These are phyloP conservation scores for Claviceps capensis DNA, from an alignment of 2,329 filamentous ascomycete genomes.

Conservation along the genomic window DNA sequence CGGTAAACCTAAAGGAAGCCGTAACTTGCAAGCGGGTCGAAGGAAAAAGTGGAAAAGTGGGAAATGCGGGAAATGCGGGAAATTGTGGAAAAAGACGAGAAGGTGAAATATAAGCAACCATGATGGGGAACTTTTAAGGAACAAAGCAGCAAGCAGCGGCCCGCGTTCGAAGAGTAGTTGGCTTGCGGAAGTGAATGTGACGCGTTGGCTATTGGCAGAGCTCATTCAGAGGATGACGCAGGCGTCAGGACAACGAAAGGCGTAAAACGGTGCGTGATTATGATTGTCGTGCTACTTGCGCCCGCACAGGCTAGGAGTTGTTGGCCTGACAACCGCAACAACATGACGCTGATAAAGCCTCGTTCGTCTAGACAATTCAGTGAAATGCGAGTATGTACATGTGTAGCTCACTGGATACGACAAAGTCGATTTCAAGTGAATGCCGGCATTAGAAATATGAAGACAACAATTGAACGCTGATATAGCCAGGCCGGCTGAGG, in stretches of 20 bases:
- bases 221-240: neutral
- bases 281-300: too few species aligned
- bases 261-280: neutral
- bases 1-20: neutral
- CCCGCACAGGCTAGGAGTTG: too few species aligned
- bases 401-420: too few species aligned
- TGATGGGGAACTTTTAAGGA: neutral
- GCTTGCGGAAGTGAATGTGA: neutral
- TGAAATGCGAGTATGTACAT: too few species aligned
- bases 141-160: neutral
- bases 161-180: neutral
- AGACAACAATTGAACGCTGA: too few species aligned
- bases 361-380: too few species aligned
- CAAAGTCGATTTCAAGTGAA: too few species aligned
- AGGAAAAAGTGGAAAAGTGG: neutral
- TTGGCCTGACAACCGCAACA: too few species aligned
- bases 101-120: neutral
- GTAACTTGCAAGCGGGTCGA: too few species aligned
- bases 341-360: too few species aligned
- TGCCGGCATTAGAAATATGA: too few species aligned
- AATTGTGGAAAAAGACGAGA: neutral
- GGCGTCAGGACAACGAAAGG: neutral
- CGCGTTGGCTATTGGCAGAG: neutral
- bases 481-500: too few species aligned
- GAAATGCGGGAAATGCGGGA: neutral